These are phyloP conservation scores for Cladosporium halotolerans DNA, from an alignment of 2,329 filamentous ascomycete genomes.

Conservation along the genomic window DNA sequence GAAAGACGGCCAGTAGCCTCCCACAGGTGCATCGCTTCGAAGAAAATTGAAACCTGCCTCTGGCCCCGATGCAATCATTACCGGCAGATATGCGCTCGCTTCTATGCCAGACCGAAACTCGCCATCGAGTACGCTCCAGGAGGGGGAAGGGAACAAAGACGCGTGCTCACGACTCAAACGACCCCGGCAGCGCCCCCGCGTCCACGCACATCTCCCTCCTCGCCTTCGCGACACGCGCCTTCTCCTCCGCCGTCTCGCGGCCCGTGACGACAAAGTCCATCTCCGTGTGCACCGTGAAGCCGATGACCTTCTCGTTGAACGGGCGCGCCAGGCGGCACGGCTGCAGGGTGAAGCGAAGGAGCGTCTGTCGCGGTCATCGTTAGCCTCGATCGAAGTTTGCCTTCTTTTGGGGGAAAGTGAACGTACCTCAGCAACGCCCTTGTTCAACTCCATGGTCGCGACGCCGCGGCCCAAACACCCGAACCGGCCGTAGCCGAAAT, in stretches of 20 bases:
- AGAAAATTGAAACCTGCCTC: too few relatives aligned
- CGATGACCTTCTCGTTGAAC: slow-evolving; percentile 32
- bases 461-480: slow-evolving; percentile 33
- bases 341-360: slow-evolving; percentile 34
- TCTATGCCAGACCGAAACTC: too few relatives aligned
- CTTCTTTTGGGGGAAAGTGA: too few relatives aligned
- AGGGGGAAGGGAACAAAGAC: too few relatives aligned
- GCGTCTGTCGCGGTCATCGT: slow-evolving; percentile 20
- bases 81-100: too few relatives aligned
- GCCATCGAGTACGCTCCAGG: neutral
- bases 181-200: slow-evolving; percentile 22
- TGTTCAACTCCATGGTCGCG: slow-evolving; percentile 35
- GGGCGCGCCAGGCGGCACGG: slow-evolving; percentile 32
- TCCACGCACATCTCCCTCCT: slow-evolving; percentile 10
- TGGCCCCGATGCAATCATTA: too few relatives aligned
- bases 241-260: slow-evolving; percentile 16
- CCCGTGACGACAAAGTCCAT: slow-evolving; percentile 34
- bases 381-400: neutral
- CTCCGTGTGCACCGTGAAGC: slow-evolving; percentile 33
- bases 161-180: slow-evolving; percentile 21
- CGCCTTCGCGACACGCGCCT: neutral
- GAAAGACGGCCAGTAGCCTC: too few relatives aligned
- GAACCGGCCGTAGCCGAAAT: slow-evolving; percentile 33
- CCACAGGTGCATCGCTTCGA: too few relatives aligned
- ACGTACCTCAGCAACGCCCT: slow-evolving; percentile 33